Conservation (phyloP, 1,139 yeast genomes). For the Blastobotrys illinoisensis region DNA sequence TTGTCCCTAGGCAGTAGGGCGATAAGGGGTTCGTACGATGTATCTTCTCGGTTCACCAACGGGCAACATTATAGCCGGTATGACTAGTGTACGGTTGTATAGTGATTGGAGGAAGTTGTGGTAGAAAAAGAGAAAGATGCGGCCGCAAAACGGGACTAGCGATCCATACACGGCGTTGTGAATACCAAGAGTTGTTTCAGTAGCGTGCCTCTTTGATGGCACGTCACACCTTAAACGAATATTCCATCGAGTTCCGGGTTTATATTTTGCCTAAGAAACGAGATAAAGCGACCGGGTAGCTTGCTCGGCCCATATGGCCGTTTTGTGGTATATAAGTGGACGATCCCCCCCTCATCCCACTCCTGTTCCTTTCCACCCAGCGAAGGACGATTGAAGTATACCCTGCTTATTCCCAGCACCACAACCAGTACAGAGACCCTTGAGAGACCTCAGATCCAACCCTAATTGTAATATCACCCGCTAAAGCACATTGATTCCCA, state of each 20-base stretch:
- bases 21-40: not conserved
- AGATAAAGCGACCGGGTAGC: not conserved
- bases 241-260: too few species aligned
- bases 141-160: not conserved
- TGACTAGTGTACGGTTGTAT: not conserved
- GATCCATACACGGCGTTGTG: not conserved
- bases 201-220: not conserved
- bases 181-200: not conserved
- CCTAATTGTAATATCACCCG: too few species aligned
- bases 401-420: not conserved
- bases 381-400: not conserved
- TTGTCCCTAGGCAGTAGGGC: not conserved
- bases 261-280: too few species aligned
- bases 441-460: too few species aligned
- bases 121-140: not conserved
- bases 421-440: not conserved
- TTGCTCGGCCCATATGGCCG: not conserved
- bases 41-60: not conserved
- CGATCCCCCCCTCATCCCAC: not conserved
- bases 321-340: not conserved
- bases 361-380: not conserved
- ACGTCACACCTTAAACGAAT: not conserved
- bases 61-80: not conserved
- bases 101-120: too few species aligned
- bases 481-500: too few species aligned